Evolutionary conservation across 306 rosid species (phyloP).

Genomic region (Prunus davidiana): DNA sequence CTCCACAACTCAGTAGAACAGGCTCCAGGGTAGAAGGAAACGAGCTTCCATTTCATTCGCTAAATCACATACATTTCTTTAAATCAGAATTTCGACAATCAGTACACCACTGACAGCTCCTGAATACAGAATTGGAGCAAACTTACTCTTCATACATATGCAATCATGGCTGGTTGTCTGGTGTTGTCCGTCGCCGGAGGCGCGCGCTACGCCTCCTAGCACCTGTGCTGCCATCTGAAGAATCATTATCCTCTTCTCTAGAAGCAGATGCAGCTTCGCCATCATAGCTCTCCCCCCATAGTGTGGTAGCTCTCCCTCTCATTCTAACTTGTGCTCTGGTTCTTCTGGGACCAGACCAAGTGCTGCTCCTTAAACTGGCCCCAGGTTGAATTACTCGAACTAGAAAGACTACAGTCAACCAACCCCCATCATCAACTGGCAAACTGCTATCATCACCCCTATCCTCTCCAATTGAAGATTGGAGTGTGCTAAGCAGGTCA

Average conservation of each 20-base stretch:
- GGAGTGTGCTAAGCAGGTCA: slow-evolving; percentile 88
- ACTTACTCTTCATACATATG: slow-evolving; percentile 30
- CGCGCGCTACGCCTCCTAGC: slow-evolving; percentile 53
- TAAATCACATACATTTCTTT: slow-evolving; percentile 16
- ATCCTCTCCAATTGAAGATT: slow-evolving; percentile 76
- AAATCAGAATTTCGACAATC: neutral
- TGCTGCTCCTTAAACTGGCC: slow-evolving; percentile 44
- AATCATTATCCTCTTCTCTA: slow-evolving; percentile 70
- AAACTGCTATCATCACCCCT: slow-evolving; percentile 64
- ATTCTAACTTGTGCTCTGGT: slow-evolving; percentile 69
- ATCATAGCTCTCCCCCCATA: slow-evolving; percentile 80
- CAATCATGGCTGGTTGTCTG: slow-evolving; percentile 64
- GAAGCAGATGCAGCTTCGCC: slow-evolving; percentile 78
- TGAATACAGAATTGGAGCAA: slow-evolving; percentile 13
- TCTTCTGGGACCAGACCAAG: slow-evolving; percentile 69
- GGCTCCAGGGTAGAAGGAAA: slow-evolving; percentile 13
- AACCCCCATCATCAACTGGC: slow-evolving; percentile 76
- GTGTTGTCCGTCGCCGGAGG: slow-evolving; percentile 53
- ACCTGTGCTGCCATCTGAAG: slow-evolving; percentile 81
- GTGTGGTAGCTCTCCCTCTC: slow-evolving; percentile 71
- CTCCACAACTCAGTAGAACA: slow-evolving; percentile 27
- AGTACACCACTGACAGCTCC: slow-evolving; percentile 3
- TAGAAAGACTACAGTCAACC: slow-evolving; percentile 84
- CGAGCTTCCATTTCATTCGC: slow-evolving; percentile 20
- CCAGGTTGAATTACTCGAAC: slow-evolving; percentile 74